Evolutionary conservation across 75 land plant species (phyloP).

Genomic region (Cryptomeria japonica): DNA sequence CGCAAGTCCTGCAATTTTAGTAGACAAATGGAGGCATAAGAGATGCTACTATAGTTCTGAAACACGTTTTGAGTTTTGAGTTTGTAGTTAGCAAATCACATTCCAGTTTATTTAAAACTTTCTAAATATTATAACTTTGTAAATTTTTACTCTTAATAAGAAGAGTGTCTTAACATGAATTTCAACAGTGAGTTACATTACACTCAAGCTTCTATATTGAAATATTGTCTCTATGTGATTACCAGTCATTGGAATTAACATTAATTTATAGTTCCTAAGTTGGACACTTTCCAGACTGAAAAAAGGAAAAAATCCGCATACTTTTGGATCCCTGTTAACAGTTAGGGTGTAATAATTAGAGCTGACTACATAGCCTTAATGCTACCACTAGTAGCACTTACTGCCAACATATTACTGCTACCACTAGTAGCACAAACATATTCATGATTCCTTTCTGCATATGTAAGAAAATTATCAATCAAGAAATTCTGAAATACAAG

Average conservation of each 20-base stretch:
- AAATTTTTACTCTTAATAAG: background rate
- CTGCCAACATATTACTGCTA: background rate
- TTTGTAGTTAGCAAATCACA: background rate
- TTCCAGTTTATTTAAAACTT: background rate
- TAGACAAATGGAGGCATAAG: background rate
- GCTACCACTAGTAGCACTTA: background rate
- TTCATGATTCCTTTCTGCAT: background rate
- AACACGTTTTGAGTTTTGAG: background rate
- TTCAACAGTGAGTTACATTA: background rate
- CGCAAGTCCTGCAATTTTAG: conserved; percentile 73
- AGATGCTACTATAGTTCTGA: background rate
- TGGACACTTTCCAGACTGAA: background rate
- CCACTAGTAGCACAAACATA: background rate
- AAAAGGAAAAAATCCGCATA: background rate
- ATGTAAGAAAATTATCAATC: background rate
- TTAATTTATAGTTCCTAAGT: background rate
- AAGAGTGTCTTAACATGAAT: background rate
- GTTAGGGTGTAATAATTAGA: background rate
- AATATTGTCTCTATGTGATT: background rate
- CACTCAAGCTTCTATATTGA: background rate
- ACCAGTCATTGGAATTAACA: background rate
- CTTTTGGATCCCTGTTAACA: background rate
- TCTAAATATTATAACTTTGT: background rate
- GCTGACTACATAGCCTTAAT: background rate
- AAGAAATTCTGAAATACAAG: background rate